Percentiles rank a stretch among this genome's conserved stretches.
Evolutionary conservation across 2,329 filamentous ascomycete species (phyloP).

Genomic region (Thermoascus crustaceus): DNA sequence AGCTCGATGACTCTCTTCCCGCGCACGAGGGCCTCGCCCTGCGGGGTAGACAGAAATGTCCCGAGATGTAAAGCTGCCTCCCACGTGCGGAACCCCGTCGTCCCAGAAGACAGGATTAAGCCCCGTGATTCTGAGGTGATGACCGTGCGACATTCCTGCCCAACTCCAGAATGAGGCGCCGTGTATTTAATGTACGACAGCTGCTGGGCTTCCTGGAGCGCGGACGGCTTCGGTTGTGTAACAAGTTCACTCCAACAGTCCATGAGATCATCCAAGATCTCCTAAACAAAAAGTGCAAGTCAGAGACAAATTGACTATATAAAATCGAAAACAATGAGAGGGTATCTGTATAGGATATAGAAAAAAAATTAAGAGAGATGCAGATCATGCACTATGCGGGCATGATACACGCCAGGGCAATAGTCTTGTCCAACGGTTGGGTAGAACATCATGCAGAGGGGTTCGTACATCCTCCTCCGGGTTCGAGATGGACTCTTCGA

Average conservation of each 20-base stretch:
- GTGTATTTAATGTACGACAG: conserved; percentile 70
- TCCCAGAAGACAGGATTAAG: conserved; percentile 49
- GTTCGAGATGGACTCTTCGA: conserved; percentile 68
- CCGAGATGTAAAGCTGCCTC: conserved; percentile 59
- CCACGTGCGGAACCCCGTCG: conserved; percentile 62
- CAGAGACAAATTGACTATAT: conserved; percentile 14
- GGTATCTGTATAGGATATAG: conserved; percentile 10
- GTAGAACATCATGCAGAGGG: conserved; percentile 9
- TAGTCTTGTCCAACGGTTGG: conserved; percentile 1
- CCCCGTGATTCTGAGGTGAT: conserved; percentile 48
- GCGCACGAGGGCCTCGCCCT: conserved; percentile 39
- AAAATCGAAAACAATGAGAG: conserved; percentile 6
- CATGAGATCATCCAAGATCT: conserved; percentile 75
- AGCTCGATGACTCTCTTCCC: conserved; percentile 55
- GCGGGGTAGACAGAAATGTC: conserved; percentile 45
- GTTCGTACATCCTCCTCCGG: conserved; percentile 73
- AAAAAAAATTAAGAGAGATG: conserved; percentile 9
- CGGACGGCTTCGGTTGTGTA: conserved; percentile 53
- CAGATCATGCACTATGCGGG: background rate
- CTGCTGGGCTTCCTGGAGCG: conserved; percentile 58
- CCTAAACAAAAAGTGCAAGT: conserved; percentile 44
- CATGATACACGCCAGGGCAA: background rate
- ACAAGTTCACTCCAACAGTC: conserved; percentile 58
- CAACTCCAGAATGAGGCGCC: conserved; percentile 17
- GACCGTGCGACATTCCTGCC: conserved; percentile 14